Evolutionary conservation across 148 eudicot genomes (phyloP).

Genomic region (Bassia scoparia): DNA sequence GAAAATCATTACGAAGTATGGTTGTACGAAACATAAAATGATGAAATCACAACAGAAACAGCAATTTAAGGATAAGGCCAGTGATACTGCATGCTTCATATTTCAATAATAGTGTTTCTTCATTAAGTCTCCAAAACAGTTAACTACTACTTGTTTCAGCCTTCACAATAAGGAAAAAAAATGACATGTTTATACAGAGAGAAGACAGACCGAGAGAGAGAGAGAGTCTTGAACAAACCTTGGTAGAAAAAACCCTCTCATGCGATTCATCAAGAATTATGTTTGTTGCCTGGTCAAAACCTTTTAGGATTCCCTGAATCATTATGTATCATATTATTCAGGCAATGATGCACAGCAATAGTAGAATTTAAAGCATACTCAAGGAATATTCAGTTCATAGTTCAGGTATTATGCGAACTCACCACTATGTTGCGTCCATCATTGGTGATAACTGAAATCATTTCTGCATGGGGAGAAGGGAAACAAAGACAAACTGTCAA

Average conservation of each 20-base stretch:
- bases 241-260: conserved; percentile 90
- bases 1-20: no score
- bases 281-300: conserved; percentile 91
- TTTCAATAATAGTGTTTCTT: no score
- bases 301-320: conserved; percentile 77
- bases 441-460: conserved; percentile 83
- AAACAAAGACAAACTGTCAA: background rate
- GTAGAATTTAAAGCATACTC: background rate
- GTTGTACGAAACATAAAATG: no score
- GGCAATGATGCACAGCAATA: conserved; percentile 4
- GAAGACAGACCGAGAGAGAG: background rate
- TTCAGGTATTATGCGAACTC: conserved; percentile 29
- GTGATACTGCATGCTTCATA: no score
- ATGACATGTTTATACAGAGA: background rate
- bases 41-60: no score
- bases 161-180: no score
- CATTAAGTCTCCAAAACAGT: no score
- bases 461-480: conserved; percentile 44
- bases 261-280: conserved; percentile 96
- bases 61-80: no score
- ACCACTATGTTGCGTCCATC: conserved; percentile 96
- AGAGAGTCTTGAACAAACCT: conserved; percentile 39
- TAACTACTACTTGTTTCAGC: no score
- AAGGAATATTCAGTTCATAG: background rate
- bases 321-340: conserved; percentile 13